These are phyloP conservation scores for Raphanus hybrid DNA, from an alignment of 441 rosid species.

Conservation along the genomic window DNA sequence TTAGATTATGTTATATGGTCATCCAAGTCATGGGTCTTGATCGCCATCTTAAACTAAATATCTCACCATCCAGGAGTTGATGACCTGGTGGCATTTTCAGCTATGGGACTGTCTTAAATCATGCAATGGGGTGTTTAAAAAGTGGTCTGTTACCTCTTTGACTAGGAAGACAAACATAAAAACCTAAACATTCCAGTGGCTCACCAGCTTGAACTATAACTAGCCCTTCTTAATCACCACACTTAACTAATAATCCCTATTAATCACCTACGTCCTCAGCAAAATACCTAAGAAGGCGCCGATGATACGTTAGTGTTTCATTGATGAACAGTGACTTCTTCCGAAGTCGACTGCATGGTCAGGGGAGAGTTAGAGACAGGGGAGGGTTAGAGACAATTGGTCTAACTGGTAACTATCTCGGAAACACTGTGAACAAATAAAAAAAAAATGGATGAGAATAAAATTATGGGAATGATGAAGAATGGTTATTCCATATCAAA, in stretches of 20 bases:
- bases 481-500: no score
- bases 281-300: background rate
- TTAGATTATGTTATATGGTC: background rate
- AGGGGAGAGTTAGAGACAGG: constrained; percentile 1
- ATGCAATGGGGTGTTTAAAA: background rate
- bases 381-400: background rate
- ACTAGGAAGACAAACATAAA: background rate
- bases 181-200: background rate
- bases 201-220: background rate
- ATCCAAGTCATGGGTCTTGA: background rate
- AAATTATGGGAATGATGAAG: no score
- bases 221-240: background rate
- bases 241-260: background rate
- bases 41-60: background rate
- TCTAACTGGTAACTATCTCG: no score
- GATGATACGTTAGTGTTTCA: background rate
- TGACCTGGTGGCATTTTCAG: background rate
- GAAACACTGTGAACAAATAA: no score
- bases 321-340: constrained; percentile 14
- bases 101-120: background rate
- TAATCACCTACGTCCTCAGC: background rate
- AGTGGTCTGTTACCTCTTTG: background rate
- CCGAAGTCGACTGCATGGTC: constrained; percentile 20
- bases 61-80: background rate
- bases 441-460: no score